Evolutionary conservation across 1,139 yeast species (phyloP).

Genomic region (Pichia sp.): DNA sequence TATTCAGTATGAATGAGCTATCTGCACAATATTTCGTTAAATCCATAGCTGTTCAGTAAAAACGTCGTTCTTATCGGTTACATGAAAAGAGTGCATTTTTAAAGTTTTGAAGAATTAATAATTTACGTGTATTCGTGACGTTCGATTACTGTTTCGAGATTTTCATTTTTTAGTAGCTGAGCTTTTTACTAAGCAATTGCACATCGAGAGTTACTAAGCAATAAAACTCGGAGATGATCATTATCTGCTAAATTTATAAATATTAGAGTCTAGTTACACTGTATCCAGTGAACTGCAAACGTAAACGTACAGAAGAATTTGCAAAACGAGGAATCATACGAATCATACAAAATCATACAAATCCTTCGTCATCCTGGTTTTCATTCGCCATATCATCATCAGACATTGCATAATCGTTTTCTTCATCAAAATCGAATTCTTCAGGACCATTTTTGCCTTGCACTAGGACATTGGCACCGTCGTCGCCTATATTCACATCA

Average conservation of each 20-base stretch:
- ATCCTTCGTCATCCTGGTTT: constrained; percentile 33
- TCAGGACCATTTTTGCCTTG: constrained; percentile 15
- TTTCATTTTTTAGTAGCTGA: not conserved
- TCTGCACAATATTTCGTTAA: constrained; percentile 12
- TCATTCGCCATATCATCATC: constrained; percentile 29
- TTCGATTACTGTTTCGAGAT: not conserved
- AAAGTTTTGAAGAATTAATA: not conserved
- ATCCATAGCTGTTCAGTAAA: constrained; percentile 5
- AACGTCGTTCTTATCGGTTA: not conserved
- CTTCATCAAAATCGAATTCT: constrained; percentile 35
- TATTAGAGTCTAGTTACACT: not conserved
- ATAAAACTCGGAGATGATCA: too few relatives aligned
- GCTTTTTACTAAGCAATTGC: too few relatives aligned
- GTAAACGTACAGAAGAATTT: not conserved
- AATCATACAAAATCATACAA: constrained; percentile 4
- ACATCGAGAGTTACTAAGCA: too few relatives aligned
- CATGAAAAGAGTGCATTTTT: not conserved
- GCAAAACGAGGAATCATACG: not conserved
- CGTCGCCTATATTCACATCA: constrained; percentile 21
- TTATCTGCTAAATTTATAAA: not conserved
- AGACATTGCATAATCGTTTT: constrained; percentile 36
- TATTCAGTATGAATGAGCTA: constrained; percentile 6
- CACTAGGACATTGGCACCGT: constrained; percentile 6
- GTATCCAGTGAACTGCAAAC: not conserved
- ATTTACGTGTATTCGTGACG: not conserved